Percentiles rank a stretch among this genome's conserved stretches.
Evolutionary conservation across 495 filamentous ascomycete genomes (phyloP).

Genomic region (Wilcoxina mikolae): DNA sequence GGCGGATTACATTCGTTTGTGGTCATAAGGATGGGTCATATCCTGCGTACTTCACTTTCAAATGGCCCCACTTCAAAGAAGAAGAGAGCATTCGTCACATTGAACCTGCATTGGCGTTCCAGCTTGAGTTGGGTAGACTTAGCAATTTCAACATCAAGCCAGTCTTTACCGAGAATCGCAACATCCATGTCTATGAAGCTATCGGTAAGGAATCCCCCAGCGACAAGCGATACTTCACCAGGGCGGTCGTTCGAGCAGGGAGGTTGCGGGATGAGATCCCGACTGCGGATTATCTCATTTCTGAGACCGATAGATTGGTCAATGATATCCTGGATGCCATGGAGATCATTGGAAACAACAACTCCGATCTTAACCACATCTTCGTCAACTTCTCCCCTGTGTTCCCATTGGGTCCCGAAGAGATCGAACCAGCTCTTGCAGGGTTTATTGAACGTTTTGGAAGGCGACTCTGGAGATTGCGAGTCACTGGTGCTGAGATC

Average conservation of each 20-base stretch:
- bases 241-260: conserved; percentile 81
- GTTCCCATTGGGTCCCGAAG: conserved; percentile 76
- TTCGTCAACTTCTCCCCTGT: conserved; percentile 98
- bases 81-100: conserved; percentile 92
- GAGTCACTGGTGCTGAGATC: conserved; percentile 94
- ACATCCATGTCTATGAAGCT: conserved; percentile 97
- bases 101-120: conserved; percentile 93
- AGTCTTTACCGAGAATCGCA: conserved; percentile 96
- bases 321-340: conserved; percentile 95
- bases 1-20: conserved; percentile 89
- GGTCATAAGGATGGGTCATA: conserved; percentile 89
- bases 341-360: conserved; percentile 97
- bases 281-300: conserved; percentile 93
- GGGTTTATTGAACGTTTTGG: conserved; percentile 95
- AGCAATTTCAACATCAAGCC: conserved; percentile 96
- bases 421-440: conserved; percentile 86
- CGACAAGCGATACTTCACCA: conserved; percentile 96
- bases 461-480: conserved; percentile 85
- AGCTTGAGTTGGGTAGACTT: conserved; percentile 84
- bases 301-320: conserved; percentile 88
- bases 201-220: conserved; percentile 84
- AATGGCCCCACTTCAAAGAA: conserved; percentile 75
- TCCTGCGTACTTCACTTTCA: conserved; percentile 95
- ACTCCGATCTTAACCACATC: conserved; percentile 98
- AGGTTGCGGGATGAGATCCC: conserved; percentile 92